A percentile compares a stretch with the other conserved stretches of the same genome.
These are phyloP conservation scores for Rhodotorula sp. DNA, from an alignment of 1,284 basidiomycete genomes.

Conservation along the genomic window DNA sequence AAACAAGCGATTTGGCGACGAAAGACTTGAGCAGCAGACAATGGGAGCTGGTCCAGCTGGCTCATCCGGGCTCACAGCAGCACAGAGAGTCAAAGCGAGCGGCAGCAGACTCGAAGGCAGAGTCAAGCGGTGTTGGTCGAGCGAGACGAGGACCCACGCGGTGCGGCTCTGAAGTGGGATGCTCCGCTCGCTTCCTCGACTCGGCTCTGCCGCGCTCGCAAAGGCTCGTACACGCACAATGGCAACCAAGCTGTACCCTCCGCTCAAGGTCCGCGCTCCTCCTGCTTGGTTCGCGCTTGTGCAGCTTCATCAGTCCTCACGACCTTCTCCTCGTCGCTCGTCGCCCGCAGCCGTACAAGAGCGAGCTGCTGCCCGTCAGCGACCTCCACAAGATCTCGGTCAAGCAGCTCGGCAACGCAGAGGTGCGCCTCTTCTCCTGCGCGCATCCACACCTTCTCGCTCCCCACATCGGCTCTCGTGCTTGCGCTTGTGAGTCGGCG, in stretches of 20 bases:
- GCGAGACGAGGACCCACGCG: too few relatives aligned
- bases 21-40: too few relatives aligned
- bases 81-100: too few relatives aligned
- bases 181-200: neutral
- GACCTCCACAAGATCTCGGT: constrained; percentile 44
- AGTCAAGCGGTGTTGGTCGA: too few relatives aligned
- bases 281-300: neutral
- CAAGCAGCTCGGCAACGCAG: constrained; percentile 44
- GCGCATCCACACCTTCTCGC: neutral
- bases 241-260: constrained; percentile 16
- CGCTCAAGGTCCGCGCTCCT: constrained; percentile 21
- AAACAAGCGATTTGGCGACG: too few relatives aligned
- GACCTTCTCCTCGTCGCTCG: neutral
- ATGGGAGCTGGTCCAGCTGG: too few relatives aligned
- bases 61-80: too few relatives aligned
- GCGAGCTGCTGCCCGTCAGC: constrained; percentile 41
- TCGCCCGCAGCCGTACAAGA: constrained; percentile 32
- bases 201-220: neutral
- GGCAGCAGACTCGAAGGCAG: too few relatives aligned
- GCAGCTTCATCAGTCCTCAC: neutral
- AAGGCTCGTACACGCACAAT: neutral
- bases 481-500: neutral
- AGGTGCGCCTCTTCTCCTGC: constrained; percentile 1
- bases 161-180: too few relatives aligned
- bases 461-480: neutral